These are phyloP conservation scores for Zygnema cylindricum DNA, from an alignment of 139 green algal species.

Conservation along the genomic window DNA sequence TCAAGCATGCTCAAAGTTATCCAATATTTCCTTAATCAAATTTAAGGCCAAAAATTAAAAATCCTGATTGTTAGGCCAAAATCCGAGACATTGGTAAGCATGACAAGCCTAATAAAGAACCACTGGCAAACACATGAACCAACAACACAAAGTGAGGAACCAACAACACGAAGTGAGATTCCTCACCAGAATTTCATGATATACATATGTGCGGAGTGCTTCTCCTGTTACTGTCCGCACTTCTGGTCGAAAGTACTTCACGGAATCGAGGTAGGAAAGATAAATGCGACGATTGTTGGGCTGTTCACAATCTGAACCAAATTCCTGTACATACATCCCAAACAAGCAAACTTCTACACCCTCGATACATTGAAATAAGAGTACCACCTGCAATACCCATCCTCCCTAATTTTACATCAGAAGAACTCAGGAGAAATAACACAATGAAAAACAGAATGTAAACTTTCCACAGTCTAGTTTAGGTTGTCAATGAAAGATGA, in stretches of 20 bases:
- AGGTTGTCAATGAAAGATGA: too few species aligned
- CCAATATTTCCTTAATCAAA: too few species aligned
- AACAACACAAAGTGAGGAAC: neutral
- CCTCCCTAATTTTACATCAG: neutral
- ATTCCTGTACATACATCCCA: slow-evolving; percentile 96
- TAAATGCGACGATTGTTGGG: slow-evolving; percentile 90
- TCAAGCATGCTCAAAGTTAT: too few species aligned
- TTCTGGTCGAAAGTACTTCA: slow-evolving; percentile 97
- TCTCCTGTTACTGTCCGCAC: slow-evolving; percentile 62
- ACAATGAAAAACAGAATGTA: too few species aligned
- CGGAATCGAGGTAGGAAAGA: slow-evolving; percentile 95
- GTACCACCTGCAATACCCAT: slow-evolving; percentile 69
- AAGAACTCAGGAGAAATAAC: too few species aligned
- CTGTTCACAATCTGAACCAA: slow-evolving; percentile 78
- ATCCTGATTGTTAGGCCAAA: too few species aligned
- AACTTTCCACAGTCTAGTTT: too few species aligned
- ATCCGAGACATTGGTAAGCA: too few species aligned
- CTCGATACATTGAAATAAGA: slow-evolving; percentile 93
- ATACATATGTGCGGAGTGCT: slow-evolving; percentile 92
- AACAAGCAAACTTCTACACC: slow-evolving; percentile 94
- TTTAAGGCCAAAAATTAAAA: too few species aligned
- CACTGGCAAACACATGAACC: neutral
- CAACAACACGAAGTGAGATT: neutral
- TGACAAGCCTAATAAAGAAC: too few species aligned
- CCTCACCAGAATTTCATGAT: slow-evolving; percentile 90